Base-by-base conservation (phyloP, 768 basidiomycete genomes). In the Austroboletus festivus region DNA sequence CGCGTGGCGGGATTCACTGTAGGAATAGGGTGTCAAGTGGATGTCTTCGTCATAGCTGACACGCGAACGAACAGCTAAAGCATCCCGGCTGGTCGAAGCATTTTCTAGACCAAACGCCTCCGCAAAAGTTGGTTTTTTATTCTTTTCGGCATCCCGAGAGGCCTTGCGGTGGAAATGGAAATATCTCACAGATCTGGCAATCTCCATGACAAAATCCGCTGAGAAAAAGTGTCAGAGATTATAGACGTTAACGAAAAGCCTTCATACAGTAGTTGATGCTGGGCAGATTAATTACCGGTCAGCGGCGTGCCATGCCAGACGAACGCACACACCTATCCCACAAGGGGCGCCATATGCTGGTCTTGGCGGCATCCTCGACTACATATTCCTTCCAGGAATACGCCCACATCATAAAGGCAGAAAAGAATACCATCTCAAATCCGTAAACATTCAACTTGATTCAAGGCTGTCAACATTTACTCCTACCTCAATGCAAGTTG, bases 341-440 rank as follows among this genome's bases (percentile, higher is more conserved):
- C 18, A 93, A 66, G 2, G 90, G 85, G 26, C 79, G 73, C 77
- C 84, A 80, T 47, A 86, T 73, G 30, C 79, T 74, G 1, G 84
- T 88, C 33, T 75, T 65, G 8, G 61, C 59, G 1, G 61, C 55
- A 15, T 73, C 79, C 19, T 67, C 54, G 23, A 69, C 52, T n/a
- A 59, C 67, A 68, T 93, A 94, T 56, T 93, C 91, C 0, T 68
- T 73, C 53, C 75, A 73, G 10, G 75, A 76, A 63, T 93, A 95
- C 0, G 92, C 86, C 87, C 88, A 93, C 71, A 79, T 77, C 86
- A 93, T 93, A 38, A 86, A 63, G 0, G 63, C 38, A 4, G 89
- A 72, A 62, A 93, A 93, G 60, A 91, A 71, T 38, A 92, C 82
- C 91, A 93, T 93, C 87, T 90, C 53, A 2, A 41, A 42, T 19